Base-by-base conservation (phyloP, 331 rosid genomes). In the Phaseolus coccineus region DNA sequence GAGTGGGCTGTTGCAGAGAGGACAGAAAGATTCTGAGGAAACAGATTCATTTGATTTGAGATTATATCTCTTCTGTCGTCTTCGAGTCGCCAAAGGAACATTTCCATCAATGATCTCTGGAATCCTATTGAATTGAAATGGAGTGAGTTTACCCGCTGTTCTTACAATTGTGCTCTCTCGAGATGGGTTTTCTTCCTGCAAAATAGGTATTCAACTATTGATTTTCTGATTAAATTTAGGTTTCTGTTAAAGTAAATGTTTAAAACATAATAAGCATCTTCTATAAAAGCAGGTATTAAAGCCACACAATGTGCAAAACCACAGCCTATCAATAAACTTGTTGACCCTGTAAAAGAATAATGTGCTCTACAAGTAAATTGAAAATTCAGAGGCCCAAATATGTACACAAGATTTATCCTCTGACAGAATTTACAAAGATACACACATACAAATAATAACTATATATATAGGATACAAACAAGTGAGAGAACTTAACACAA, bases 111-210 rank as follows among this genome's bases (percentile, higher is more conserved):
- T 16, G 28, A 84, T 86, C 83, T 91, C 97, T 0, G 91, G 97
- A 84, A 92, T 88, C 87, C 90, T 80, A 82, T 93, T 94, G 85
- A 94, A 94, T 51, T 89, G 93, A 75, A 94, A 94, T 15, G 97
- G 98, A 70, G 89, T 88, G 51, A 94, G 97, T 88, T 94, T 94
- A 72, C 92, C 94, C 0, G 98, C 97, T 61, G 97, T 94, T 86
- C 98, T 91, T 81, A 94, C 91, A 77, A 94, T 88, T 13, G 96
- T 92, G 85, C 92, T 87, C 81, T 92, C 97, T 61, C 95, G 93
- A 76, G 98, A 89, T 79, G 97, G 97, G 74, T 94, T 94, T 85
- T 94, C 98, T 87, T 87, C 90, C 97, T 94, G 91, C 13, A 81
- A 74, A 71, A 76, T 33, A 57, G 37, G 69, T n/a, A 46, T 74